Evolutionary conservation across 164 flowering plant species (phyloP), one percentile per base, ranked within the genome.

Genomic region (Sextonia rubra): DNA sequence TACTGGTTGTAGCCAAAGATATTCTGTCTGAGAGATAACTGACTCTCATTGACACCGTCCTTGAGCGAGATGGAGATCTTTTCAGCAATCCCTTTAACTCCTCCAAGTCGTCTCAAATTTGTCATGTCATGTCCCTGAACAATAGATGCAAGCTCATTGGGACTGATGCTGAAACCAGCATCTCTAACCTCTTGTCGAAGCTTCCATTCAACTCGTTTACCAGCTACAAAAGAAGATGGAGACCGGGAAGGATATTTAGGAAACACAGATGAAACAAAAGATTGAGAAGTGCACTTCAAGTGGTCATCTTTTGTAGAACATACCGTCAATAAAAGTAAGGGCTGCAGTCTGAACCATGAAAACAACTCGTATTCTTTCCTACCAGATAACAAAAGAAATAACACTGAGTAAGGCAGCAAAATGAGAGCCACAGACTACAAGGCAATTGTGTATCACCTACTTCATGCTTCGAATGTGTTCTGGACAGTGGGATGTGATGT

Each of bases 241-340:
- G 44, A 64, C 27, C 44, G 8, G 44, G 44, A 37, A 9, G 5
- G 58, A 52, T 15, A 52, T 52, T 15, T 15, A 52, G 25, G 37
- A 44, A 27, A 27, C 37, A 11, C 18, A 29, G 18, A 64, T 27
- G 37, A 64, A 30, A 27, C 27, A 44, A 66, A n/a, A 37, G 26
- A 37, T 37, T 7, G 17, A 44, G 32, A 20, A 18, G 69, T 27
- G 17, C 47, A 29, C 22, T n/a, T n/a, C 6, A 64, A 66, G 56
- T 20, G 23, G 17, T 47, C 52, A 2, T 27, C 12, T 12, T 63
- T 1, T 17, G 64, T 69, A 73, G 48, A 47, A 48, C 58, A 60
- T 84, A 84, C 89, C 85, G 22, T 83, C 82, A 14, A 80, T 80
- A 64, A 86, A 86, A 73, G 80, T 83, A 64, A 82, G 74, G 7